Evolutionary conservation across 2,329 filamentous ascomycete species (phyloP).

Genomic region (Neurospora sp.): DNA sequence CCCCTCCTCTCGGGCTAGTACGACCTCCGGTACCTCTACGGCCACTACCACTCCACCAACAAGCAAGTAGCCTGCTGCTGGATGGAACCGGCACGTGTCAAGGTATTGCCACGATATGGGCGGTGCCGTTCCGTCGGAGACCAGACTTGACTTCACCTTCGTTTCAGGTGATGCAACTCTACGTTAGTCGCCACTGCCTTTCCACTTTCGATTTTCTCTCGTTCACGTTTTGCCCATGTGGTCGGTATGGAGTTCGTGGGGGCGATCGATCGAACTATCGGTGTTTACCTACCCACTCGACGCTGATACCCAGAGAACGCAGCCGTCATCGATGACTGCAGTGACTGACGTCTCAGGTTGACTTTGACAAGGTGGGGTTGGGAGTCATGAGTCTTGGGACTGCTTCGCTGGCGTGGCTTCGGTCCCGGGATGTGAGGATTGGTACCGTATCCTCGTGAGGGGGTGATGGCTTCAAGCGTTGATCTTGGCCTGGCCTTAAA

Average conservation of each 20-base stretch:
- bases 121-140: background rate
- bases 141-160: background rate
- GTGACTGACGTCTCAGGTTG: background rate
- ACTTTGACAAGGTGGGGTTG: background rate
- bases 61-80: too few species aligned
- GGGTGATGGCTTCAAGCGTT: background rate
- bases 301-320: background rate
- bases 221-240: background rate
- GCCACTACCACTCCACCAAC: too few species aligned
- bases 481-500: background rate
- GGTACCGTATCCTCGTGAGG: background rate
- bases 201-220: background rate
- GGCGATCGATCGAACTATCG: background rate
- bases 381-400: background rate
- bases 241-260: background rate
- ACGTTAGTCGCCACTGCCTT: background rate
- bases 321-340: background rate
- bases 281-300: background rate
- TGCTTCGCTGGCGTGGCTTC: background rate
- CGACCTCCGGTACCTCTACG: too few species aligned
- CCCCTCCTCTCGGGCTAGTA: too few species aligned
- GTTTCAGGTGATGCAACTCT: background rate
- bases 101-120: background rate
- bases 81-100: background rate
- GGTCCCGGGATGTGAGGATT: background rate